Evolutionary conservation across 169 alveolate genomes (phyloP).

Genomic region (Babesia divergens): DNA sequence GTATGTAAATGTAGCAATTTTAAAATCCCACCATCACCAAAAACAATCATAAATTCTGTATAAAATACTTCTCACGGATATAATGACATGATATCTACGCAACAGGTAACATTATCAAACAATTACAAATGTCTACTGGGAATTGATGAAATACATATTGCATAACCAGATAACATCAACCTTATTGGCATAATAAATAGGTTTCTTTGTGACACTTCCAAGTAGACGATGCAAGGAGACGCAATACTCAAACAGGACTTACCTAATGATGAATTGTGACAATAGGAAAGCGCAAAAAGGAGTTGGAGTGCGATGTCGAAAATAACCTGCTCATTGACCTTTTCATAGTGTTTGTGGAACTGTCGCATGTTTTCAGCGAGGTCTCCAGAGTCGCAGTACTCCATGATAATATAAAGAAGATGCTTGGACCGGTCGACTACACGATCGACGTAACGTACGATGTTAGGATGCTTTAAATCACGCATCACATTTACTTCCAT

Average conservation of each 20-base stretch:
- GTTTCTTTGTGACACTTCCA: too few species aligned
- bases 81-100: too few species aligned
- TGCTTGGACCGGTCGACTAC: conserved; percentile 88
- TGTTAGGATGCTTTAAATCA: conserved; percentile 92
- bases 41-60: too few species aligned
- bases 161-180: too few species aligned
- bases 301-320: conserved; percentile 92
- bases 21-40: too few species aligned
- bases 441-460: conserved; percentile 91
- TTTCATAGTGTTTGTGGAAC: conserved; percentile 83
- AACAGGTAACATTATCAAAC: too few species aligned
- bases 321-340: conserved; percentile 89
- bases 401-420: conserved; percentile 91
- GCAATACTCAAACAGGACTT: too few species aligned
- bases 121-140: too few species aligned
- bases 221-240: too few species aligned
- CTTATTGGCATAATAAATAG: too few species aligned
- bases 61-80: too few species aligned
- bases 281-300: conserved; percentile 88
- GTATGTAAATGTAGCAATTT: background rate
- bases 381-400: conserved; percentile 96
- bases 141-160: too few species aligned
- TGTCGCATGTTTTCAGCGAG: conserved; percentile 87
- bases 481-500: conserved; percentile 94
- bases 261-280: conserved; percentile 84